A percentile compares a stretch with the other conserved stretches of the same genome.
Evolutionary conservation across 1,139 yeast species (phyloP).

Genomic region (Yamadazyma oceani): DNA sequence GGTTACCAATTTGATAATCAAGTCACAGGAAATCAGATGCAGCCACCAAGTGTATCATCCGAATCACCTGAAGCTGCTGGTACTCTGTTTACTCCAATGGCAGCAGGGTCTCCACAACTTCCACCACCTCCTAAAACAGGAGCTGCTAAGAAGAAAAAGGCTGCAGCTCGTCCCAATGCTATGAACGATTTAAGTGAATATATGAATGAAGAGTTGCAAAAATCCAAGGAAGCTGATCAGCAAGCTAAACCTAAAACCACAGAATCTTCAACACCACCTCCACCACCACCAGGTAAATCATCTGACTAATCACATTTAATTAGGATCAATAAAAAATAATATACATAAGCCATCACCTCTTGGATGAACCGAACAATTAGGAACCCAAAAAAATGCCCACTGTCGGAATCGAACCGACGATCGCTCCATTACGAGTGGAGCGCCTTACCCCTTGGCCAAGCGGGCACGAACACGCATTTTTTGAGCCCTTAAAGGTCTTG

Average conservation of each 20-base stretch:
- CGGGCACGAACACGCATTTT: slow-evolving; percentile 28
- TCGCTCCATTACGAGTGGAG: slow-evolving; percentile 59
- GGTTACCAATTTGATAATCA: slow-evolving; percentile 13
- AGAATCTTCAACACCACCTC: slow-evolving; percentile 34
- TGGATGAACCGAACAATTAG: no score
- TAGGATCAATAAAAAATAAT: slow-evolving; percentile 4
- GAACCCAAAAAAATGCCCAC: no score
- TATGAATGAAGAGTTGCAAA: slow-evolving; percentile 48
- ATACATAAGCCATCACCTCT: no score
- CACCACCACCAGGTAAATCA: not conserved
- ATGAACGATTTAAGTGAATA: slow-evolving; percentile 36
- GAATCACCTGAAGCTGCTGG: slow-evolving; percentile 15
- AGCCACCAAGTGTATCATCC: slow-evolving; percentile 14
- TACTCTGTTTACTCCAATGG: slow-evolving; percentile 7
- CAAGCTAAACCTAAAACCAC: slow-evolving; percentile 14
- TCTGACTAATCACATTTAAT: not conserved
- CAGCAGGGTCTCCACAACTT: slow-evolving; percentile 13
- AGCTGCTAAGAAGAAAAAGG: slow-evolving; percentile 33
- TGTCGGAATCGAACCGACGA: slow-evolving; percentile 58
- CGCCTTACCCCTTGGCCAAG: slow-evolving; percentile 60
- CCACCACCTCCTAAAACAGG: slow-evolving; percentile 25
- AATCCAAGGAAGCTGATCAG: slow-evolving; percentile 39
- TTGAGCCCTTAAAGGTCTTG: not conserved
- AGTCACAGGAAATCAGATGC: slow-evolving; percentile 10
- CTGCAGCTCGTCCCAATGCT: slow-evolving; percentile 21